These are phyloP conservation scores for Penicillium lagena DNA, from an alignment of 495 filamentous ascomycete species.

Conservation along the genomic window DNA sequence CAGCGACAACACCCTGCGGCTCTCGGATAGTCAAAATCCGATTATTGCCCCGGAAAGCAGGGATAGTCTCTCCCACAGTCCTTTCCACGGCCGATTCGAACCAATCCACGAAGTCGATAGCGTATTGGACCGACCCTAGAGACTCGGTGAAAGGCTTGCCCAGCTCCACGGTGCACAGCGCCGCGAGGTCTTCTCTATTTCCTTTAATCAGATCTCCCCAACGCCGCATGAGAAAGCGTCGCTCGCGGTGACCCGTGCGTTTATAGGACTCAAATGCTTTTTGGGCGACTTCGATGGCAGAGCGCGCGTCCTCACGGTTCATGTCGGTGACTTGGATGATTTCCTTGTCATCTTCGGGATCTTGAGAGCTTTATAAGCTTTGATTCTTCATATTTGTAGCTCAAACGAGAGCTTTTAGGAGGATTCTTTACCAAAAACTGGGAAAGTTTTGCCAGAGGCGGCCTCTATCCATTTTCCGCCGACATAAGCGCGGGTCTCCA, in stretches of 20 bases:
- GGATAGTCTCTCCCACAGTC: constrained; percentile 12
- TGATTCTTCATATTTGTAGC: not conserved
- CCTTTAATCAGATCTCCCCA: not conserved
- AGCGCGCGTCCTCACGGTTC: not conserved
- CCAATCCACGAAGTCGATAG: constrained; percentile 8
- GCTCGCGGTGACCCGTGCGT: not conserved
- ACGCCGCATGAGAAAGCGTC: not conserved
- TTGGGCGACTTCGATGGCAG: not conserved
- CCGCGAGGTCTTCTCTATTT: constrained; percentile 4
- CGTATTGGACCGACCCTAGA: constrained; percentile 1
- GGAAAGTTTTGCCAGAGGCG: not conserved
- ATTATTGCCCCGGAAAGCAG: constrained; percentile 3
- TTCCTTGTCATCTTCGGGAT: not conserved
- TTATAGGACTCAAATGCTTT: constrained; percentile 29
- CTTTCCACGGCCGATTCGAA: constrained; percentile 4
- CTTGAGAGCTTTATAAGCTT: not conserved
- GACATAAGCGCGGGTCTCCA: not conserved
- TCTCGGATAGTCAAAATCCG: constrained; percentile 8
- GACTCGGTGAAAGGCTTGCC: constrained; percentile 6
- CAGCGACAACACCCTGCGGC: constrained; percentile 11
- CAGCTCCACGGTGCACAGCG: constrained; percentile 3
- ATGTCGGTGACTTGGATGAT: not conserved
- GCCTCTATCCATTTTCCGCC: not conserved
- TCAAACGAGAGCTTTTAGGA: too few species aligned
- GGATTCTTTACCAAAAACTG: not conserved